Evolutionary conservation across 352 stramenopile species (phyloP).

Genomic region (Globisporangium sylvaticum): DNA sequence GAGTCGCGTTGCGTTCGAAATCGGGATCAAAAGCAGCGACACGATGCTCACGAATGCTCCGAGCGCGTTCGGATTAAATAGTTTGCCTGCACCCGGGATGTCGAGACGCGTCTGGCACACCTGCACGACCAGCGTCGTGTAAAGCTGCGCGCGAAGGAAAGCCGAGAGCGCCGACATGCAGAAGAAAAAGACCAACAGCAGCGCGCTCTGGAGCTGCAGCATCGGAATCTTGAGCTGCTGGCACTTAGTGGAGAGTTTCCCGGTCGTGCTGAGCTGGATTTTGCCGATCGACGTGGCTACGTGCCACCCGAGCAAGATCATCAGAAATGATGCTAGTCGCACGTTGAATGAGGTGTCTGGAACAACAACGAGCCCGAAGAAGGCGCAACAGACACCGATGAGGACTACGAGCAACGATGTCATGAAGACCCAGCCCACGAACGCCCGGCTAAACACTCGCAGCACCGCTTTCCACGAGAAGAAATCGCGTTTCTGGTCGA

Average conservation of each 20-base stretch:
- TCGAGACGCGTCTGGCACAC: slow-evolving; percentile 49
- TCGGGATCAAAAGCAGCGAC: slow-evolving; percentile 15
- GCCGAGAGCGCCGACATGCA: slow-evolving; percentile 44
- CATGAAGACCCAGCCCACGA: slow-evolving; percentile 27
- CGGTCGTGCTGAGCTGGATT: slow-evolving; percentile 32
- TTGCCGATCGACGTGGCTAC: slow-evolving; percentile 38
- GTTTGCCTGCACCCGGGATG: slow-evolving; percentile 22
- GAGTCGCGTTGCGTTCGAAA: slow-evolving; percentile 14
- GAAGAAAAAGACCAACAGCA: slow-evolving; percentile 33
- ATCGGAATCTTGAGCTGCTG: slow-evolving; percentile 34
- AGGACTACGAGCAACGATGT: slow-evolving; percentile 24
- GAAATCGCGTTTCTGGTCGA: slow-evolving; percentile 17
- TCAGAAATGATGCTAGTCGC: slow-evolving; percentile 36
- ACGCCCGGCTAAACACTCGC: slow-evolving; percentile 22
- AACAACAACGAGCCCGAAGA: slow-evolving; percentile 25
- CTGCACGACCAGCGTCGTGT: slow-evolving; percentile 63
- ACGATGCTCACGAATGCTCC: slow-evolving; percentile 18
- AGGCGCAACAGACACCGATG: slow-evolving; percentile 23
- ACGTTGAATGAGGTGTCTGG: slow-evolving; percentile 28
- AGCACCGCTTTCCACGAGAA: slow-evolving; percentile 21
- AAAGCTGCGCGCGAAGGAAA: slow-evolving; percentile 70
- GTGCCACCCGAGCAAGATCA: slow-evolving; percentile 46
- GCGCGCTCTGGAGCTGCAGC: slow-evolving; percentile 18
- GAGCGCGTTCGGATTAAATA: slow-evolving; percentile 42
- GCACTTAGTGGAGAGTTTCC: slow-evolving; percentile 32